Evolutionary conservation across 2,329 filamentous ascomycete genomes (phyloP), one percentile per base, ranked within the genome.

Genomic region (Fusarium sp.): DNA sequence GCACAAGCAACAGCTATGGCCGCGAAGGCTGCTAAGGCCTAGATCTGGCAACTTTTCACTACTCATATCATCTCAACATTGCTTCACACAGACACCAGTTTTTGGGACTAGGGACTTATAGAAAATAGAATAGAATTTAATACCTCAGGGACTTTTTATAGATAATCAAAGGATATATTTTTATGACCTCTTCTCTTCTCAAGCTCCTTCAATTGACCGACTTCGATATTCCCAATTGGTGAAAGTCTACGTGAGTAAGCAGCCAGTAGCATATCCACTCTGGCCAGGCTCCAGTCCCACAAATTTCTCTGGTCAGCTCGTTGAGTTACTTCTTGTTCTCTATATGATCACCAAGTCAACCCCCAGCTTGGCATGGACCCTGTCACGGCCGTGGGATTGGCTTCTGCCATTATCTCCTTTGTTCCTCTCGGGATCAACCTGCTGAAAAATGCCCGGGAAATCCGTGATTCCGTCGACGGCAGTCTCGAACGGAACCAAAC

Each of bases 1-100:
- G 71, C 71, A 32, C 65, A 44, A 6, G 66, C 62, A 3, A 22
- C 51, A 10, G 55, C 65, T 11, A 43, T 44, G 35, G 59, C 28
- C 2, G 28, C 28, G 3, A 68, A 68, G 19, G 59, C 24, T 2
- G 11, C 28, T 3, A 68, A 68, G 19, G 59, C 28, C 2, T 47
- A 24, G 28, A 10, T 35, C 33, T 35, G 40, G 6, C 17, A 28
- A 26, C 13, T 3, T 0, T 10, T 28, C 3, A 10, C 17, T 1
- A 1, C 3, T 10, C 35, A 8, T 6, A 20, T 20, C 3, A 3
- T 51, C 9, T n/a, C 15, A 33, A 14, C 14, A 33, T 14, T 14
- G 14, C 2, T 33, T 15, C 13, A 33, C 30, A 15, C 14, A 15
- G 6, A 33, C 3, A 33, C 13, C 14, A 14, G 30, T 2, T 33